Conservation (phyloP, 441 rosid species). For the Raphanus hybrid region DNA sequence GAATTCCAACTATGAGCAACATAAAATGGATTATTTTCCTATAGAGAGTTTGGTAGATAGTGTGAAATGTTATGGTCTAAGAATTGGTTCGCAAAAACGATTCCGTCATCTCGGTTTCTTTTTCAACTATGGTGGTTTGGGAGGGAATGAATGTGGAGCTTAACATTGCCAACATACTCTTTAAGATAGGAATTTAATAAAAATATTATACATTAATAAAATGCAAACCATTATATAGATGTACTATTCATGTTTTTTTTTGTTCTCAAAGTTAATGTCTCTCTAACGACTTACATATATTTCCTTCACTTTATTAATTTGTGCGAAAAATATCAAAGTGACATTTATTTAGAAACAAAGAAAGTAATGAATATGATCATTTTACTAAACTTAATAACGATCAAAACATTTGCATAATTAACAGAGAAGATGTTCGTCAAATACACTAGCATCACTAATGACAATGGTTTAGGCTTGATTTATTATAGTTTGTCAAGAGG, state of each 20-base stretch:
- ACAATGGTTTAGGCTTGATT: too few relatives aligned
- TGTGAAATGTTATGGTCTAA: background rate
- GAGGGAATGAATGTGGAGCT: background rate
- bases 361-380: too few relatives aligned
- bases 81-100: background rate
- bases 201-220: background rate
- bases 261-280: background rate
- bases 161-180: background rate
- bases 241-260: background rate
- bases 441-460: too few relatives aligned
- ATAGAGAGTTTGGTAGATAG: background rate
- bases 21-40: background rate
- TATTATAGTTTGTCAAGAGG: too few relatives aligned
- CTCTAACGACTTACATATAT: too few relatives aligned
- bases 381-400: too few relatives aligned
- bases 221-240: background rate
- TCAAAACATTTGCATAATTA: too few relatives aligned
- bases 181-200: background rate
- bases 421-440: too few relatives aligned
- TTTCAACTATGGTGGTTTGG: slow-evolving; percentile 22
- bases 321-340: too few relatives aligned
- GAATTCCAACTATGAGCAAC: background rate
- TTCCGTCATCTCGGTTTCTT: background rate
- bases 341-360: too few relatives aligned
- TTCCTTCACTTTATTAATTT: too few relatives aligned